Evolutionary conservation across 495 filamentous ascomycete species (phyloP), one percentile per base, ranked within the genome.

Genomic region (Podospora comata): DNA sequence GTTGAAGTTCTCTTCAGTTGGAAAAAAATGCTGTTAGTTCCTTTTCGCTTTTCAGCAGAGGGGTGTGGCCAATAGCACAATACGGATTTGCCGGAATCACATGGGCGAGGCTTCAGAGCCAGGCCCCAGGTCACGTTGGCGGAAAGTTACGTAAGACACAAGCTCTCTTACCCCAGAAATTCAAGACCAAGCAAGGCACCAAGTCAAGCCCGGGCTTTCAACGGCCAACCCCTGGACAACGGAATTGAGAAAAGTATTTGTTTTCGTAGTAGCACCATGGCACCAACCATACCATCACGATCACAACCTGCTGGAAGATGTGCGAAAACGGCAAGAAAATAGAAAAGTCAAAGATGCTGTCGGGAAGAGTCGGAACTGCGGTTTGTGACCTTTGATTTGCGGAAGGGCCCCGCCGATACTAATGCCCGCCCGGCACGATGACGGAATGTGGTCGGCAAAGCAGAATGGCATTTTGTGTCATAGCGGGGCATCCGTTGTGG

Each of bases 101-200:
- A 75, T 75, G 73, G 58, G 30, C 4, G 30, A 53, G 62, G 48
- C 55, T 48, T 9, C 60, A 2, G 20, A 34, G 23, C 26, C 19
- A 59, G 54, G 48, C 62, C 23, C 23, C n/a, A 66, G 65, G 68
- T 75, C 65, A 71, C 67, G 57, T 60, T 71, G 67, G 54, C 65
- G 71, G 48, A 30, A 34, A 59, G 73, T 75, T 75, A 75, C 73
- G 73, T 73, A 75, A 73, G 65, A 67, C 32, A 27, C 68, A 71
- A 66, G 61, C 55, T 55, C 63, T 65, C 23, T 20, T 59, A 53
- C 59, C 28, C 65, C 58, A 32, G 62, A 23, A 23, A 57, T 65
- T 18, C 61, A 20, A 39, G 23, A 23, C 23, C 23, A 23, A 23
- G 1, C 23, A 6, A 19, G 27, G n/a, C n/a, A 28, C 16, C 20